Percentiles rank a stretch among this genome's conserved stretches.
Evolutionary conservation across 2,329 filamentous ascomycete genomes (phyloP).

Genomic region (Aspergillus sp.): DNA sequence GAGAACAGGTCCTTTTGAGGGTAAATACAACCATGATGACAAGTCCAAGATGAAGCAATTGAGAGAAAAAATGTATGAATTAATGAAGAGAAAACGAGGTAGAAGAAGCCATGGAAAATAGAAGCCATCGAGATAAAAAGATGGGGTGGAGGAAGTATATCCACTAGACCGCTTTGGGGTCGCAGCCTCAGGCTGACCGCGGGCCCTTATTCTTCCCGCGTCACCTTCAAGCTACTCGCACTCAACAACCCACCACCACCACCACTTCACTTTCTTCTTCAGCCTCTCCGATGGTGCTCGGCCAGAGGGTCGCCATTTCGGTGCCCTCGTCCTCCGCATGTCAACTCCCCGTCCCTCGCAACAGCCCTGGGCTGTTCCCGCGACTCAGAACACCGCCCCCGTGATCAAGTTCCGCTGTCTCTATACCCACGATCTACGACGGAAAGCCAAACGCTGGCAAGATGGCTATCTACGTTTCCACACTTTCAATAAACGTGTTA

Average conservation of each 20-base stretch:
- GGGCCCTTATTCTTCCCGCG: background rate
- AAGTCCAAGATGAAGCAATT: background rate
- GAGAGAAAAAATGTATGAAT: background rate
- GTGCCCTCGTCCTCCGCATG: constrained; percentile 9
- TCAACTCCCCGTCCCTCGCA: constrained; percentile 3
- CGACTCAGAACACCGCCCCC: constrained; percentile 64
- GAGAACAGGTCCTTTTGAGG: background rate
- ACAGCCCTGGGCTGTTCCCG: constrained; percentile 34
- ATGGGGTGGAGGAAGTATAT: background rate
- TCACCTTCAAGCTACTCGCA: background rate
- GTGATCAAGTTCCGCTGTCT: constrained; percentile 83
- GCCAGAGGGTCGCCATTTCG: constrained; percentile 7
- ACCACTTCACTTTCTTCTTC: background rate
- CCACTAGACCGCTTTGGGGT: background rate
- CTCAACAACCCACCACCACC: background rate
- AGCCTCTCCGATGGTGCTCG: constrained; percentile 11
- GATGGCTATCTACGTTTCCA: constrained; percentile 87
- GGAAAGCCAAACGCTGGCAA: constrained; percentile 91
- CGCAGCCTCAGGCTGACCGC: background rate
- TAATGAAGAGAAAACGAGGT: background rate
- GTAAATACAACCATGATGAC: background rate
- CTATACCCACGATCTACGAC: constrained; percentile 78
- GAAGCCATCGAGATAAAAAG: background rate
- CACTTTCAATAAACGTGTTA: constrained; percentile 83
- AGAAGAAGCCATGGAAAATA: background rate